phyloP scores from a whole-genome alignment of 1,284 basidiomycete genomes.

The Cerrena zonata region DNA sequence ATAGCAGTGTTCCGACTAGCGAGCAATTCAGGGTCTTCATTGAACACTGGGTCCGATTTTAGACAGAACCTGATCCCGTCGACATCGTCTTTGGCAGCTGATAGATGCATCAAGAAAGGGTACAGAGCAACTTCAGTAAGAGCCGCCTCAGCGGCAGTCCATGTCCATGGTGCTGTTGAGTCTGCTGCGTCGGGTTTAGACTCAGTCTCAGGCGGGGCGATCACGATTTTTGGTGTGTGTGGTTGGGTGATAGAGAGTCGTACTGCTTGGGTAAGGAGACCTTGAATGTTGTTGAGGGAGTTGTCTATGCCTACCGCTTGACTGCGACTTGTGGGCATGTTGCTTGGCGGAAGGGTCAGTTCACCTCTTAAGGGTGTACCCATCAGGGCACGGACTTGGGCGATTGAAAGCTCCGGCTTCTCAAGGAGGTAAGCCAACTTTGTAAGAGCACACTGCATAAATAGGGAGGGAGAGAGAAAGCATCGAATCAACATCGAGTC shows the following conservation, averaged over 20 bases:
- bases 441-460: constrained; percentile 70
- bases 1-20: constrained; percentile 27
- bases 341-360: constrained; percentile 51
- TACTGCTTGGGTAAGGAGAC: constrained; percentile 60
- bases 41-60: constrained; percentile 22
- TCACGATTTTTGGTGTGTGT: constrained; percentile 37
- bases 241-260: constrained; percentile 43
- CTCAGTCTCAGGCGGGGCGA: constrained; percentile 28
- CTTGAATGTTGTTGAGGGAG: constrained; percentile 56
- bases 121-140: constrained; percentile 64
- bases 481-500: neutral
- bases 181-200: constrained; percentile 38
- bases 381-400: constrained; percentile 74
- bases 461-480: constrained; percentile 7
- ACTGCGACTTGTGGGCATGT: constrained; percentile 32
- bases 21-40: constrained; percentile 9
- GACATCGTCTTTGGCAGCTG: constrained; percentile 62
- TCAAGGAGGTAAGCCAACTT: constrained; percentile 87
- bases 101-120: constrained; percentile 73
- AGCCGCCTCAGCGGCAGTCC: constrained; percentile 67
- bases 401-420: constrained; percentile 67
- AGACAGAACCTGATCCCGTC: constrained; percentile 60
- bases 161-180: constrained; percentile 66
- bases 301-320: constrained; percentile 38
- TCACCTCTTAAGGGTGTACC: constrained; percentile 81